Percentiles rank a stretch among this genome's conserved stretches.
phyloP scores from a whole-genome alignment of 2,329 filamentous ascomycete genomes.

The Colletotrichum simmondsii region DNA sequence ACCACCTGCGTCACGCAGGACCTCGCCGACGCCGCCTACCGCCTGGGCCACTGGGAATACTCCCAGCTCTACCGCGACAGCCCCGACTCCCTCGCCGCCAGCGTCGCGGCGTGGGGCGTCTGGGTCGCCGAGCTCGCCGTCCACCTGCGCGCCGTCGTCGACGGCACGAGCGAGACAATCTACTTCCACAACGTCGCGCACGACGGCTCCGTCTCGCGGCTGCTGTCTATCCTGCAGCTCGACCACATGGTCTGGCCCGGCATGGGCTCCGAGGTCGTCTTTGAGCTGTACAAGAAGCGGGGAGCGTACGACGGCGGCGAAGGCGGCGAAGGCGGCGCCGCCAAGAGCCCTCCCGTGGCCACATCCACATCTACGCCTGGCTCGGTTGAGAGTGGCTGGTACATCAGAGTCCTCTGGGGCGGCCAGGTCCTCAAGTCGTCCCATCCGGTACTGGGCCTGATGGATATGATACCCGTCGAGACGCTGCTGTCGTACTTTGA shows the following conservation, averaged over 20 bases:
- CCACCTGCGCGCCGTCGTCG: constrained; percentile 68
- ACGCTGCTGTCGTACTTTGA: constrained; percentile 77
- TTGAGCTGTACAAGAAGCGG: constrained; percentile 70
- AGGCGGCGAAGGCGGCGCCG: neutral
- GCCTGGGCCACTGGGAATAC: constrained; percentile 85
- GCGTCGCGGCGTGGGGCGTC: constrained; percentile 73
- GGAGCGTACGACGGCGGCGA: no score
- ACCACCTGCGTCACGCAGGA: constrained; percentile 70
- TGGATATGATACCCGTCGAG: constrained; percentile 78
- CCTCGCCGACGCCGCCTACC: constrained; percentile 76
- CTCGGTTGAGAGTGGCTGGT: constrained; percentile 49
- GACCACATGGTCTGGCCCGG: constrained; percentile 86
- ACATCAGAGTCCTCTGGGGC: constrained; percentile 76
- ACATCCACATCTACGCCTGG: constrained; percentile 7
- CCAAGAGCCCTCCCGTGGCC: constrained; percentile 18
- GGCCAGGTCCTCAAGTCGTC: constrained; percentile 75
- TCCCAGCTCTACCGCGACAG: constrained; percentile 80
- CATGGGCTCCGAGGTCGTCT: constrained; percentile 83
- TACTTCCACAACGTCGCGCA: constrained; percentile 86
- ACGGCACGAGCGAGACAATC: constrained; percentile 48
- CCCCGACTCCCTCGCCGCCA: constrained; percentile 69
- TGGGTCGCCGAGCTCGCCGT: constrained; percentile 78
- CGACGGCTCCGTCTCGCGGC: constrained; percentile 76
- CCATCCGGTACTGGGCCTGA: constrained; percentile 71
- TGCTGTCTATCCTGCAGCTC: constrained; percentile 77